Evolutionary conservation across 2,329 filamentous ascomycete species (phyloP).

Genomic region (Aspergillus fumigatiaffinis): DNA sequence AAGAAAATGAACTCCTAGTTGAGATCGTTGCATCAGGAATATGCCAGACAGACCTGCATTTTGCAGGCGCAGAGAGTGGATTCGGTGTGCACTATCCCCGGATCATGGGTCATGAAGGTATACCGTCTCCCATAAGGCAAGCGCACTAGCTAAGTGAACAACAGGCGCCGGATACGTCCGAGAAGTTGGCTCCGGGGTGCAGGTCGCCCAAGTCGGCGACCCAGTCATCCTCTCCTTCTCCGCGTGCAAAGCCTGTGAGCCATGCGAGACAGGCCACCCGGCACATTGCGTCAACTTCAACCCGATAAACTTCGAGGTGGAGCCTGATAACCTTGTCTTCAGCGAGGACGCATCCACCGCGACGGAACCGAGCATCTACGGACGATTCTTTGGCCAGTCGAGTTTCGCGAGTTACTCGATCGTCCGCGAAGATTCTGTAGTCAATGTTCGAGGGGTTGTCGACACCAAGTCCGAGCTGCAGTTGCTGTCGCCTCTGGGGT

Average conservation of each 20-base stretch:
- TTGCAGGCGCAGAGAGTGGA: slow-evolving; percentile 38
- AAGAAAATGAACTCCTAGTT: slow-evolving; percentile 49
- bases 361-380: slow-evolving; percentile 26
- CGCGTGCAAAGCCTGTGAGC: slow-evolving; percentile 46
- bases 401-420: slow-evolving; percentile 42
- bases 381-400: slow-evolving; percentile 48
- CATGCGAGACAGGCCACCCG: slow-evolving; percentile 44
- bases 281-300: slow-evolving; percentile 50
- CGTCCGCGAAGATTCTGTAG: slow-evolving; percentile 37
- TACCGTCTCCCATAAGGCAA: background rate
- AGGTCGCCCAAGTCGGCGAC: slow-evolving; percentile 42
- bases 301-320: slow-evolving; percentile 41
- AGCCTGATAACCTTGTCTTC: slow-evolving; percentile 6
- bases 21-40: slow-evolving; percentile 53
- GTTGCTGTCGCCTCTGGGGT: slow-evolving; percentile 44
- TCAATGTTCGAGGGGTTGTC: slow-evolving; percentile 41
- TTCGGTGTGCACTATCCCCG: slow-evolving; percentile 43
- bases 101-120: slow-evolving; percentile 54
- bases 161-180: slow-evolving; percentile 46
- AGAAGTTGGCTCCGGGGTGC: slow-evolving; percentile 40
- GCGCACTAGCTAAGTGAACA: background rate
- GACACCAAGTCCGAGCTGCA: slow-evolving; percentile 30
- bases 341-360: slow-evolving; percentile 2
- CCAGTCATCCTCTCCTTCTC: slow-evolving; percentile 48
- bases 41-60: slow-evolving; percentile 53